A percentile compares a stretch with the other conserved stretches of the same genome.
Conservation (phyloP, 768 basidiomycete genomes). For the Kwoniella sp. region DNA sequence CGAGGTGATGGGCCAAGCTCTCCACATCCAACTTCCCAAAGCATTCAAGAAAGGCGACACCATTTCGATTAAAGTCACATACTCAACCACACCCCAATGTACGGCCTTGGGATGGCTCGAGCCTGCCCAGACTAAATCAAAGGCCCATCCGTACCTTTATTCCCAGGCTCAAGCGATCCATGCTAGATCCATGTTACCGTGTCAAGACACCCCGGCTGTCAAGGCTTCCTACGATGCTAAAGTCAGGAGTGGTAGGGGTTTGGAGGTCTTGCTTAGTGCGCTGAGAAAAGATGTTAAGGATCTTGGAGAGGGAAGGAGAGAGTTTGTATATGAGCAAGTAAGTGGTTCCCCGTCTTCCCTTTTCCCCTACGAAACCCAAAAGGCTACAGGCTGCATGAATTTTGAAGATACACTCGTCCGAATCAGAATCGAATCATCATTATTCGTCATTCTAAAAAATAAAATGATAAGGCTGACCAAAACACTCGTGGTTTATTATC, state of each 20-base stretch:
- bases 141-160: constrained; percentile 80
- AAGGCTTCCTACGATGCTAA: constrained; percentile 89
- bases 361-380: too few relatives aligned
- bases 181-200: constrained; percentile 73
- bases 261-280: constrained; percentile 85
- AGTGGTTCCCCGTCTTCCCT: constrained; percentile 39
- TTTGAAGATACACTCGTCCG: too few relatives aligned
- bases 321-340: constrained; percentile 78
- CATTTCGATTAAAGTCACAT: constrained; percentile 62
- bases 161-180: constrained; percentile 93
- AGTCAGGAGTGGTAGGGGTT: constrained; percentile 73
- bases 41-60: constrained; percentile 51
- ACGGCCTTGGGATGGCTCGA: constrained; percentile 86
- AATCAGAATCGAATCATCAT: too few relatives aligned
- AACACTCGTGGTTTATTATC: too few relatives aligned
- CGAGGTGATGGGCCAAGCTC: constrained; percentile 73
- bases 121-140: constrained; percentile 83
- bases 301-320: constrained; percentile 76
- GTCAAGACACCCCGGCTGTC: constrained; percentile 86
- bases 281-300: constrained; percentile 72
- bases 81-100: constrained; percentile 72
- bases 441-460: too few relatives aligned
- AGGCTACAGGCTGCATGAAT: too few relatives aligned
- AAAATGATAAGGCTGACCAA: too few relatives aligned
- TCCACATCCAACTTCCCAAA: constrained; percentile 64